phyloP scores from a whole-genome alignment of 805 yeast genomes.

The Suhomyces xylopsoci region DNA sequence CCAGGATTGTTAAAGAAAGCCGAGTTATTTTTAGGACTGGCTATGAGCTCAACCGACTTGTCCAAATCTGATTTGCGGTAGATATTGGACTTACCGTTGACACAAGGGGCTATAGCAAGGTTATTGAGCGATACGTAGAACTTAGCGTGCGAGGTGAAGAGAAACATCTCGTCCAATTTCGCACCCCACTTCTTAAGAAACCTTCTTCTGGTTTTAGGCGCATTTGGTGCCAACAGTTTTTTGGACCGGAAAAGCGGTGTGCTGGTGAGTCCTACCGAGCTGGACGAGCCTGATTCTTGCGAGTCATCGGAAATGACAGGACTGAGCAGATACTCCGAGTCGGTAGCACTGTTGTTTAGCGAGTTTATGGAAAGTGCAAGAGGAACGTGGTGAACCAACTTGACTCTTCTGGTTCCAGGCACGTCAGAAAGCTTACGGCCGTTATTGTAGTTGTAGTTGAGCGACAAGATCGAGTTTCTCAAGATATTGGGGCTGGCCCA shows the following conservation, averaged over 20 bases:
- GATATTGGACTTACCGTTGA: conserved; percentile 83
- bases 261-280: not conserved
- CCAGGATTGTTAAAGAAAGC: conserved; percentile 29
- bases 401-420: conserved; percentile 36
- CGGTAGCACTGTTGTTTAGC: conserved; percentile 11
- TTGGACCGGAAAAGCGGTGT: not conserved
- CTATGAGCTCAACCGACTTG: conserved; percentile 47
- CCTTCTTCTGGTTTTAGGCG: conserved; percentile 3
- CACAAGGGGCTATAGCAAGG: conserved; percentile 78
- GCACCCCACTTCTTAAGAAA: conserved; percentile 49
- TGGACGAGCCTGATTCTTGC: conserved; percentile 1
- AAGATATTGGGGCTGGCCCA: conserved; percentile 69
- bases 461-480: conserved; percentile 56
- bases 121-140: conserved; percentile 78
- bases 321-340: conserved; percentile 22
- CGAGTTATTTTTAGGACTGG: conserved; percentile 14
- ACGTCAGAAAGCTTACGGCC: conserved; percentile 32
- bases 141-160: conserved; percentile 80
- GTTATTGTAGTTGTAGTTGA: conserved; percentile 49
- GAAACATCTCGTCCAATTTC: conserved; percentile 77
- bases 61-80: conserved; percentile 69
- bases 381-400: conserved; percentile 81
- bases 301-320: conserved; percentile 9
- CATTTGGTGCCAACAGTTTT: not conserved
- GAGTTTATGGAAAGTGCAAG: conserved; percentile 46